These are phyloP conservation scores for Trichomonascus vanleenenianus DNA, from an alignment of 805 yeast species.

Conservation along the genomic window DNA sequence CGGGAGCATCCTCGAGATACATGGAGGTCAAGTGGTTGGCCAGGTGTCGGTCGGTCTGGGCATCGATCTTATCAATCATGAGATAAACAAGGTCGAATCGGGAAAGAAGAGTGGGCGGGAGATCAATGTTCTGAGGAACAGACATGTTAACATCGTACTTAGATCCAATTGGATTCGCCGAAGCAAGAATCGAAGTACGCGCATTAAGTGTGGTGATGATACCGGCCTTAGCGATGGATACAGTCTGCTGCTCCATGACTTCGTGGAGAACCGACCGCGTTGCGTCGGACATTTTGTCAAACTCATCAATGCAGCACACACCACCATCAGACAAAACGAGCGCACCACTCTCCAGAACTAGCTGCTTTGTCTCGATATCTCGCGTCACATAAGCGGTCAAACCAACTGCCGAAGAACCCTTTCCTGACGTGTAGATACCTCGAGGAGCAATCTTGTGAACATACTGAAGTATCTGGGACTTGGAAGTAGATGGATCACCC, in stretches of 20 bases:
- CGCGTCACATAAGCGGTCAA: conserved; percentile 94
- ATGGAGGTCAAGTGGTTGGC: conserved; percentile 86
- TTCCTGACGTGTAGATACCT: conserved; percentile 97
- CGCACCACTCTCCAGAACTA: conserved; percentile 94
- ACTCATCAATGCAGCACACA: conserved; percentile 97
- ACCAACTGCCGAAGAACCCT: conserved; percentile 99
- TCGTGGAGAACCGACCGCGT: conserved; percentile 94
- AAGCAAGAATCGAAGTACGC: conserved; percentile 88
- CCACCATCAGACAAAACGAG: conserved; percentile 96
- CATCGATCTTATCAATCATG: conserved; percentile 88
- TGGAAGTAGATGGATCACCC: conserved; percentile 98
- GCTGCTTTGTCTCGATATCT: conserved; percentile 86
- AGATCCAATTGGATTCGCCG: conserved; percentile 96
- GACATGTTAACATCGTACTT: conserved; percentile 92
- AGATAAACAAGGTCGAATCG: conserved; percentile 92
- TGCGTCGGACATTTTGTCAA: conserved; percentile 93
- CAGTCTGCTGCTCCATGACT: conserved; percentile 99
- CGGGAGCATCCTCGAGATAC: conserved; percentile 84
- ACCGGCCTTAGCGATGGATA: conserved; percentile 97
- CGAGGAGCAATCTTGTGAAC: conserved; percentile 97
- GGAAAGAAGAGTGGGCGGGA: conserved; percentile 92
- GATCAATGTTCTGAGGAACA: conserved; percentile 88
- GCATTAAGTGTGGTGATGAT: conserved; percentile 96
- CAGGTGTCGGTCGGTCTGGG: conserved; percentile 69
- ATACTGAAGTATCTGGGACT: conserved; percentile 88